Conservation (phyloP, 176 grass and related monocot species). For the Oryza meyeriana region DNA sequence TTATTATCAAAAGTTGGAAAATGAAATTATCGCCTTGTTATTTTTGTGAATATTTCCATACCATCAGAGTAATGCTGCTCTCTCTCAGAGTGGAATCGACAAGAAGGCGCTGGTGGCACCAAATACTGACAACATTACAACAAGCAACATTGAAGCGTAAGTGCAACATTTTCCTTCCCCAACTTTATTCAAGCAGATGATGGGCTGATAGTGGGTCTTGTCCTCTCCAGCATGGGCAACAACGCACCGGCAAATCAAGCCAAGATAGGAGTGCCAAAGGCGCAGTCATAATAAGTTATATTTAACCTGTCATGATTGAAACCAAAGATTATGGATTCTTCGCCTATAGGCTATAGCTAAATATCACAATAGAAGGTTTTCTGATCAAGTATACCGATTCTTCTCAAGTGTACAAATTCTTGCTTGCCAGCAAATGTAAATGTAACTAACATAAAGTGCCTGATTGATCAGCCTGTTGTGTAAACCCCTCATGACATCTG, state of each 20-base stretch:
- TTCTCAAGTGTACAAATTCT: constrained; percentile 41
- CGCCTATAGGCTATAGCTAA: constrained; percentile 21
- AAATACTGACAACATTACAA: constrained; percentile 13
- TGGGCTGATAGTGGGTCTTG: background rate
- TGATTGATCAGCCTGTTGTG: constrained; percentile 13
- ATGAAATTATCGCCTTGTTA: background rate
- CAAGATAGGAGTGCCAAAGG: constrained; percentile 15
- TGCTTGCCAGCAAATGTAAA: constrained; percentile 14
- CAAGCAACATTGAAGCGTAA: constrained; percentile 40
- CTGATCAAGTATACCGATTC: constrained; percentile 29
- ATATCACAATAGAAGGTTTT: constrained; percentile 17
- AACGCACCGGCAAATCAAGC: background rate
- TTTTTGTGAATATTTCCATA: background rate
- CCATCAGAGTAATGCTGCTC: constrained; percentile 16
- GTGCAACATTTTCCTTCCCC: background rate
- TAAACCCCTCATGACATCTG: constrained; percentile 7
- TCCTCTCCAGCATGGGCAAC: constrained; percentile 12
- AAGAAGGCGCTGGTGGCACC: constrained; percentile 17
- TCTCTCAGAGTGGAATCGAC: constrained; percentile 24
- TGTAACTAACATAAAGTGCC: constrained; percentile 38
- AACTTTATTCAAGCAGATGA: background rate
- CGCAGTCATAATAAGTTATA: constrained; percentile 21
- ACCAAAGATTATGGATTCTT: constrained; percentile 22
- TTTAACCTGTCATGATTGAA: constrained; percentile 16
- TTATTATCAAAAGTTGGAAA: background rate